Percentiles rank a stretch among this genome's conserved stretches.
phyloP scores from a whole-genome alignment of 805 yeast genomes.

The Phaffomyces opuntiae region DNA sequence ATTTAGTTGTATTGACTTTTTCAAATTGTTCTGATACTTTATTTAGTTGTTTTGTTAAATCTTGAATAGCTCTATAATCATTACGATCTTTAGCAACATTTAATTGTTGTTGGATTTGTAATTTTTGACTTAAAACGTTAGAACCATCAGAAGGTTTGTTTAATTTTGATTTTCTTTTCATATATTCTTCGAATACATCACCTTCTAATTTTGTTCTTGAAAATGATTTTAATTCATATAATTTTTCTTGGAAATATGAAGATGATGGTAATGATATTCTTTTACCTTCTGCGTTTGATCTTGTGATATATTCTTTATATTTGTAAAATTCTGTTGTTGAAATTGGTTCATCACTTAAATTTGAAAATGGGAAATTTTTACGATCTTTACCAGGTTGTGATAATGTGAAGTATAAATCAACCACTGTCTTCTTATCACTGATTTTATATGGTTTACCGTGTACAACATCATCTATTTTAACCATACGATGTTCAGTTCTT shows the following conservation, averaged over 20 bases:
- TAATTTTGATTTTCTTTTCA: slow-evolving; percentile 60
- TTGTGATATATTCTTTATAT: slow-evolving; percentile 54
- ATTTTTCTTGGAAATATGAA: slow-evolving; percentile 59
- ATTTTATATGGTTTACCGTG: slow-evolving; percentile 44
- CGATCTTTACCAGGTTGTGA: slow-evolving; percentile 74
- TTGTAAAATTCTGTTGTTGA: slow-evolving; percentile 65
- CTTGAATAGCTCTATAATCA: slow-evolving; percentile 38
- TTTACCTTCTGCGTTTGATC: slow-evolving; percentile 35
- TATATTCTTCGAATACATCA: slow-evolving; percentile 70
- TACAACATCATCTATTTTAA: slow-evolving; percentile 63
- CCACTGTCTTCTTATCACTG: slow-evolving; percentile 34
- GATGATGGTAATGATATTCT: slow-evolving; percentile 47
- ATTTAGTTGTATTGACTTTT: slow-evolving; percentile 25
- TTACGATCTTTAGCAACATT: slow-evolving; percentile 57
- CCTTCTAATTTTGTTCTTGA: slow-evolving; percentile 61
- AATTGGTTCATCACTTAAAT: slow-evolving; percentile 72
- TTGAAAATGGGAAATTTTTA: slow-evolving; percentile 68
- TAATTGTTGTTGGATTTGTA: slow-evolving; percentile 64
- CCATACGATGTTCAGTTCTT: slow-evolving; percentile 71
- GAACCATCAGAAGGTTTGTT: slow-evolving; percentile 53
- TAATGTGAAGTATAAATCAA: slow-evolving; percentile 57
- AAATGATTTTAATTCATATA: slow-evolving; percentile 54
- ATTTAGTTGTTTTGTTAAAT: slow-evolving; percentile 15
- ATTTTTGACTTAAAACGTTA: slow-evolving; percentile 70
- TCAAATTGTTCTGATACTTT: slow-evolving; percentile 36